Evolutionary conservation across 495 filamentous ascomycete species (phyloP), one percentile per base, ranked within the genome.

Genomic region (Melanomma pulvis-pyrius): DNA sequence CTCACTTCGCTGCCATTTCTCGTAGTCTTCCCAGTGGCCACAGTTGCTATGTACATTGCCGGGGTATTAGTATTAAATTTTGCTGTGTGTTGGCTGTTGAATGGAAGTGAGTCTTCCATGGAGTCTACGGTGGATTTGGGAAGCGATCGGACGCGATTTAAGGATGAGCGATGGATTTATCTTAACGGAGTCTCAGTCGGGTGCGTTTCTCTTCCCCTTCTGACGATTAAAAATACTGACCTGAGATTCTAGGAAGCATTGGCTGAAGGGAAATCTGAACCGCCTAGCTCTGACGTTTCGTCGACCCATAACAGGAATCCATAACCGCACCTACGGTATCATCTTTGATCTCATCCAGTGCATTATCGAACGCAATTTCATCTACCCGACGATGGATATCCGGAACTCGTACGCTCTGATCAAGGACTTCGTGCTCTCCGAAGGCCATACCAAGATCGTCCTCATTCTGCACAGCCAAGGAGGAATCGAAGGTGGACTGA

Each of bases 391-490:
- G 0, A 75, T 77, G 24, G 90, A 92, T 70, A 81, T 90, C 44
- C 83, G 92, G 0, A 72, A 81, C 3, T 78, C 79, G 7, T 83
- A 81, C 61, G 70, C 61, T 8, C 58, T 79, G 32, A 81, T 92
- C 69, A 89, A 90, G 70, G 75, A 80, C 19, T 78, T 79, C 19
- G 79, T 91, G 24, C 81, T 85, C 63, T 77, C 86, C 51, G 82
- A 80, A 0, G 69, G 81, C 19, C 84, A 87, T 68, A 82, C 84
- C 24, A 93, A 91, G 69, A 84, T 94, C 15, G 79, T 96, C 58
- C 81, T 96, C 24, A 84, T 96, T 49, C 79, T 91, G 30, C 92
- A 96, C 74, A 90, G 87, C 21, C 92, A 96, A 74, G 92, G 92
- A 1, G 92, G 84, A 17, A 90, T 96, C 61, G 87, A 93, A 74